A percentile compares a stretch with the other conserved stretches of the same genome.
Evolutionary conservation across 139 green algal genomes (phyloP).

Genomic region (Picochlorum sp.): DNA sequence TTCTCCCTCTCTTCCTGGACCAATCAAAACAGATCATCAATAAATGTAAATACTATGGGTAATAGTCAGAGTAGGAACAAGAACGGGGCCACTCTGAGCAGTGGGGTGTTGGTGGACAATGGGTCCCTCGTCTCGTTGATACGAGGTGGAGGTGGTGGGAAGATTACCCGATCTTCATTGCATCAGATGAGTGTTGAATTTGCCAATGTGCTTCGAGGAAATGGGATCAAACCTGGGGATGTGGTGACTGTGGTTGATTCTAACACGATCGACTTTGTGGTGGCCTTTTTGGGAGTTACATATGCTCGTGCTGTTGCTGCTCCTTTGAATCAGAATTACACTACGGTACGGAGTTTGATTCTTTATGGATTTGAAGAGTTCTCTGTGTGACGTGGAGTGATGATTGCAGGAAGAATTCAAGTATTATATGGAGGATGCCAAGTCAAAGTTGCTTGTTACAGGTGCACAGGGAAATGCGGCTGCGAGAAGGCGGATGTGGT

Average conservation of each 20-base stretch:
- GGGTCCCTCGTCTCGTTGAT: constrained; percentile 11
- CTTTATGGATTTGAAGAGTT: background rate
- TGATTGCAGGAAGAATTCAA: constrained; percentile 53
- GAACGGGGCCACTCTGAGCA: too few species aligned
- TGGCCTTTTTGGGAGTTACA: constrained; percentile 56
- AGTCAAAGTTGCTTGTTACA: constrained; percentile 53
- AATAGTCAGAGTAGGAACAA: too few species aligned
- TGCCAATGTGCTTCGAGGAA: constrained; percentile 18
- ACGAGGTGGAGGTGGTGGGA: constrained; percentile 15
- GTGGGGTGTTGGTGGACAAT: too few species aligned
- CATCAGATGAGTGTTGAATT: constrained; percentile 11
- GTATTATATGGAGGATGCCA: constrained; percentile 63
- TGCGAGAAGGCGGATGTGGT: constrained; percentile 31
- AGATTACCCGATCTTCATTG: constrained; percentile 21
- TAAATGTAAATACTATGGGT: too few species aligned
- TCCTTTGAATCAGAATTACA: constrained; percentile 63
- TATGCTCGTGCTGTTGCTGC: constrained; percentile 48
- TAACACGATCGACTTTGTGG: constrained; percentile 69
- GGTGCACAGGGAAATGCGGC: constrained; percentile 32
- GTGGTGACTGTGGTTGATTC: constrained; percentile 45
- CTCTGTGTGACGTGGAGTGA: background rate
- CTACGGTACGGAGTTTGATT: background rate
- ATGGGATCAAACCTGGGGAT: constrained; percentile 41
- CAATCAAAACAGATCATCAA: too few species aligned
- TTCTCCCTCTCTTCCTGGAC: too few species aligned